Evolutionary conservation across 306 rosid genomes (phyloP), one percentile per base, ranked within the genome.

Genomic region (Morella rubra): DNA sequence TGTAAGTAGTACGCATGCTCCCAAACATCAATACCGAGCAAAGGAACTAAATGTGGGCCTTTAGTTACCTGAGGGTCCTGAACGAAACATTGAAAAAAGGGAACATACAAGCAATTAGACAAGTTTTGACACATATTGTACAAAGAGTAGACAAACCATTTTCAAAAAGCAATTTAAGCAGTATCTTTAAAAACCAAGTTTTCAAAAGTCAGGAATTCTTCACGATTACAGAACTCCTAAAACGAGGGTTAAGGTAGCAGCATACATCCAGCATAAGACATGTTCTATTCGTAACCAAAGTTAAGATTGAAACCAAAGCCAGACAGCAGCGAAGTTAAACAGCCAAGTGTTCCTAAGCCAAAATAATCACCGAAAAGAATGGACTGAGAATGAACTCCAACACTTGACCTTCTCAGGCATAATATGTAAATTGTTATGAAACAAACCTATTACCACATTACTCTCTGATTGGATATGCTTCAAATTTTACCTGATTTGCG

Each of bases 21-120:
- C 99, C 99, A 96, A 70, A 96, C 99, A 84, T 96, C 99, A 61
- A 96, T 82, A 13, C 99, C 99, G 74, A 96, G 88, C 89, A 96
- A 82, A 52, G 99, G 99, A 84, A 96, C 93, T 76, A 96, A 81
- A 78, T 41, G 77, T 76, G 96, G 59, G 73, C 93, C 99, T 79
- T 91, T 96, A 53, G 96, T 96, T 24, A 92, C 97, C 71, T 92
- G 84, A 5, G 99, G 99, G 73, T 96, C 99, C 99, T 96, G 91
- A 73, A 77, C 67, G 73, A 83, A 68, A 73, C 72, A 66, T 42
- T 16, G 18, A 53, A 53, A 16, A 6, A 55, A 8, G 91, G 59
- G 85, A 42, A 64, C 69, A 82, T 22, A 66, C 47, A 19, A 41
- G 46, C n/a, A 54, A 79, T 19, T 42, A 37, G n/a, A 73, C 45